A percentile compares a stretch with the other conserved stretches of the same genome.
These are phyloP conservation scores for Tuber borchii DNA, from an alignment of 495 filamentous ascomycete species.

Conservation along the genomic window DNA sequence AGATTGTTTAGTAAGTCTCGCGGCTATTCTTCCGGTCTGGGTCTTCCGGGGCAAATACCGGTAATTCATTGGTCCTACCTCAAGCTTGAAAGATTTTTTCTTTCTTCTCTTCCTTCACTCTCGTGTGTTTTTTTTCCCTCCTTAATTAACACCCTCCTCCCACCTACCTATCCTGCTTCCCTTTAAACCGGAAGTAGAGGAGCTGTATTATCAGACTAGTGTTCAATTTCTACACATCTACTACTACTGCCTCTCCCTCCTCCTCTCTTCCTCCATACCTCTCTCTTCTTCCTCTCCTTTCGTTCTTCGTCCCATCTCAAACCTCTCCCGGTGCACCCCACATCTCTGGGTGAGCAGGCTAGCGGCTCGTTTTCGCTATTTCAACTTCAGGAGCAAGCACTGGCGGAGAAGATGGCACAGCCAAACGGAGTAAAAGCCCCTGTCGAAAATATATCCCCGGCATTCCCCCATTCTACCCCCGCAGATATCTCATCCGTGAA, in stretches of 20 bases:
- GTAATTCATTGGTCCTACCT: not conserved
- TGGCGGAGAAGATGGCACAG: constrained; percentile 17
- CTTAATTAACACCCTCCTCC: not conserved
- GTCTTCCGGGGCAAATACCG: not conserved
- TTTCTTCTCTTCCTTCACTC: constrained; percentile 5
- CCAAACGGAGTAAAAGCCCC: constrained; percentile 22
- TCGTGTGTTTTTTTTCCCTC: constrained; percentile 6
- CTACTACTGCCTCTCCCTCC: constrained; percentile 1
- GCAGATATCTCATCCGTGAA: constrained; percentile 60
- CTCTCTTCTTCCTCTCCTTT: constrained; percentile 23
- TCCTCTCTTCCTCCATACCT: not conserved
- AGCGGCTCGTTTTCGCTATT: constrained; percentile 19
- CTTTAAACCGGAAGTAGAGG: not conserved
- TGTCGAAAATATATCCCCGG: constrained; percentile 48
- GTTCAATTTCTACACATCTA: not conserved
- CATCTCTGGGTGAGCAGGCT: constrained; percentile 13
- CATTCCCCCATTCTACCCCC: constrained; percentile 57
- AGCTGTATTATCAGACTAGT: constrained; percentile 21
- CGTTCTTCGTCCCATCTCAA: constrained; percentile 21
- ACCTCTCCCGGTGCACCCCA: constrained; percentile 27
- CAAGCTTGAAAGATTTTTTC: not conserved
- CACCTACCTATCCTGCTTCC: not conserved
- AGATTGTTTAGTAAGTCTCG: not conserved
- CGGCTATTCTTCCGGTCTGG: not conserved
- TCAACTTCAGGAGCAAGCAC: constrained; percentile 28